Conservation (phyloP, 495 filamentous ascomycete species). For the Talaromyces liani region DNA sequence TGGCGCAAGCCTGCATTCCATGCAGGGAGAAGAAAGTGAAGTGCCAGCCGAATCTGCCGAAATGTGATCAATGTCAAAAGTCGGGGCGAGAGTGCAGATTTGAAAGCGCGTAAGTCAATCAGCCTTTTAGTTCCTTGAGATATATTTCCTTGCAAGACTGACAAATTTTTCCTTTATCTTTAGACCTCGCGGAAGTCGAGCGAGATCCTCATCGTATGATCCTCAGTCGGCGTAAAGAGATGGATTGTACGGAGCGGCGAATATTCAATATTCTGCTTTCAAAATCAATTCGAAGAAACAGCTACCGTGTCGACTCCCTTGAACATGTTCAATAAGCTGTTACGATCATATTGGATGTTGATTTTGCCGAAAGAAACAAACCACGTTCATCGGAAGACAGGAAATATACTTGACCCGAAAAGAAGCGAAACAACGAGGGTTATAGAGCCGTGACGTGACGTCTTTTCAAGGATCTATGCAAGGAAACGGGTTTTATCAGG, state of each 20-base stretch:
- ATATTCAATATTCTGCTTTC: conserved; percentile 16
- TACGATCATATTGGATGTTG: too few species aligned
- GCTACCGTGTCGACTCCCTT: too few species aligned
- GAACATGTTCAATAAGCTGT: too few species aligned
- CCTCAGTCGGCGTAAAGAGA: conserved; percentile 38
- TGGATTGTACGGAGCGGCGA: conserved; percentile 11
- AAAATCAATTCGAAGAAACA: too few species aligned
- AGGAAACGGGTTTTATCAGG: too few species aligned
- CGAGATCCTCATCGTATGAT: conserved; percentile 26
- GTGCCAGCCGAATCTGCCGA: conserved; percentile 78
- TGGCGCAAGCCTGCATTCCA: conserved; percentile 82
- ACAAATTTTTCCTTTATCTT: not conserved
- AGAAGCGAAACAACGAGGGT: not conserved
- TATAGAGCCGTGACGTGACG: too few species aligned
- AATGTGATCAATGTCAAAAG: conserved; percentile 87
- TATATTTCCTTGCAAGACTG: not conserved
- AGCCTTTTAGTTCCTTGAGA: conserved; percentile 7
- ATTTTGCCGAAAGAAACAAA: not conserved
- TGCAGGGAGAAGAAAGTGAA: conserved; percentile 97
- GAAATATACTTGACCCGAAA: not conserved
- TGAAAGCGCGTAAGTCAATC: conserved; percentile 70
- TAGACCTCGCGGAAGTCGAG: conserved; percentile 34
- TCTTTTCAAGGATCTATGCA: too few species aligned
- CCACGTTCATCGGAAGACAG: not conserved
- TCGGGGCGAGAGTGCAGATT: conserved; percentile 78